Conservation (phyloP, 768 basidiomycete genomes). For the Termitomyces sp. region DNA sequence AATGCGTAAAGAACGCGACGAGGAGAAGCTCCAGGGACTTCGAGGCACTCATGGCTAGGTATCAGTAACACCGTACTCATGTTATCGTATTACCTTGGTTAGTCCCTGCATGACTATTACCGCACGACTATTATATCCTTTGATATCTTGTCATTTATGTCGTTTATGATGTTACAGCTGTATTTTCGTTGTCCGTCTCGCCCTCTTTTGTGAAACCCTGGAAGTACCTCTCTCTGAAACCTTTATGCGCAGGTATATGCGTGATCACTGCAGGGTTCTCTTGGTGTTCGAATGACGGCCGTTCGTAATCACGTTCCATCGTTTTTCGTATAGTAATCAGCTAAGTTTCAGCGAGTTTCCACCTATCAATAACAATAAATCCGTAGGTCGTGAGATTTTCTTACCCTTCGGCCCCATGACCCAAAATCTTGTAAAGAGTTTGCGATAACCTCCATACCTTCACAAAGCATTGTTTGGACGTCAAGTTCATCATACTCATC, state of each 20-base stretch:
- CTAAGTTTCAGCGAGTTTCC: slow-evolving; percentile 31
- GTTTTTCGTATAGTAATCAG: slow-evolving; percentile 87
- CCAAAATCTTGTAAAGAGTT: slow-evolving; percentile 94
- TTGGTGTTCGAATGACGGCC: slow-evolving; percentile 48
- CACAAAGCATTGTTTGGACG: slow-evolving; percentile 68
- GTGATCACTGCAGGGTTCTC: slow-evolving; percentile 12
- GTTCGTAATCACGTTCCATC: slow-evolving; percentile 36
- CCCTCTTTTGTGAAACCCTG: slow-evolving; percentile 61
- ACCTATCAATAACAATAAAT: not conserved
- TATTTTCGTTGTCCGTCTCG: not conserved
- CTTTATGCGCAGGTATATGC: slow-evolving; percentile 78
- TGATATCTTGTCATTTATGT: not conserved
- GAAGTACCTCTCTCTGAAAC: slow-evolving; percentile 88
- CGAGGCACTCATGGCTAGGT: not conserved
- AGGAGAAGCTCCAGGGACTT: slow-evolving; percentile 32
- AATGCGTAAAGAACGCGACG: slow-evolving; percentile 57
- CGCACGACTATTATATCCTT: not conserved
- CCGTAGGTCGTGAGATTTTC: slow-evolving; percentile 20
- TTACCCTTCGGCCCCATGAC: slow-evolving; percentile 87
- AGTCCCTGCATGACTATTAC: not conserved
- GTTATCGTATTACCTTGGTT: not conserved
- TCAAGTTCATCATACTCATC: slow-evolving; percentile 91
- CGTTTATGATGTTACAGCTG: not conserved
- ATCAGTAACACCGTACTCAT: not conserved
- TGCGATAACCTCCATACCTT: slow-evolving; percentile 83